phyloP scores from a whole-genome alignment of 1,284 basidiomycete species.

The Sanghuangporus baumii region DNA sequence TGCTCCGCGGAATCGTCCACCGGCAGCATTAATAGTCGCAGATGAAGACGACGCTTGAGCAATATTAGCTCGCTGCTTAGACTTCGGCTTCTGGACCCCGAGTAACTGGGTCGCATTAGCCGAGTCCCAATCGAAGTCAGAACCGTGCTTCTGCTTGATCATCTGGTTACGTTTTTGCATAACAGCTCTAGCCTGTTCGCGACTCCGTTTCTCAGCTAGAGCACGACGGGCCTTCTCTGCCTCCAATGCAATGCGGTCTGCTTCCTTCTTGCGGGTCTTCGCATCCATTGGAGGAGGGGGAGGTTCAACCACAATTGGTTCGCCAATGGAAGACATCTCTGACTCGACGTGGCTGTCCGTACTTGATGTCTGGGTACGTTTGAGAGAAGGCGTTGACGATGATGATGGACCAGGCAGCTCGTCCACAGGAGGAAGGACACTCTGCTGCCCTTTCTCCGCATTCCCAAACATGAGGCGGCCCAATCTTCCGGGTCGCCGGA shows the following conservation, averaged over 20 bases:
- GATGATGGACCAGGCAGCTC: constrained; percentile 50
- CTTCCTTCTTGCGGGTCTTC: constrained; percentile 89
- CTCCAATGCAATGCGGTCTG: constrained; percentile 77
- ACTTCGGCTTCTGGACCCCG: constrained; percentile 39
- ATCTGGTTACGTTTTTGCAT: constrained; percentile 87
- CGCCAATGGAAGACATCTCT: constrained; percentile 37
- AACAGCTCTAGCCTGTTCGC: constrained; percentile 90
- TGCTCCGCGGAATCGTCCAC: constrained; percentile 41
- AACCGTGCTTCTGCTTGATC: constrained; percentile 45
- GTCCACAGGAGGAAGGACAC: constrained; percentile 62
- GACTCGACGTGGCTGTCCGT: constrained; percentile 62
- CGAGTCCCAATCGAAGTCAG: constrained; percentile 57
- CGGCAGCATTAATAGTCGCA: constrained; percentile 50
- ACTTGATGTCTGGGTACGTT: constrained; percentile 81
- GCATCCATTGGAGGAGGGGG: constrained; percentile 48
- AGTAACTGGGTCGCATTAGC: constrained; percentile 33
- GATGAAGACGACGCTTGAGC: constrained; percentile 22
- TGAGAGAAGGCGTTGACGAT: constrained; percentile 61
- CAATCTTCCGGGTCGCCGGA: constrained; percentile 63
- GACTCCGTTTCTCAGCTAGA: constrained; percentile 65
- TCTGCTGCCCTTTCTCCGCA: constrained; percentile 61
- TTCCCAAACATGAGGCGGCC: constrained; percentile 70
- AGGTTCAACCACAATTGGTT: constrained; percentile 30
- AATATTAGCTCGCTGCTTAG: constrained; percentile 28
- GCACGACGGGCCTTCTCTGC: constrained; percentile 85